These are phyloP conservation scores for Coemansia sp. DNA, from an alignment of 371 early-diverging fungal species.

Conservation along the genomic window DNA sequence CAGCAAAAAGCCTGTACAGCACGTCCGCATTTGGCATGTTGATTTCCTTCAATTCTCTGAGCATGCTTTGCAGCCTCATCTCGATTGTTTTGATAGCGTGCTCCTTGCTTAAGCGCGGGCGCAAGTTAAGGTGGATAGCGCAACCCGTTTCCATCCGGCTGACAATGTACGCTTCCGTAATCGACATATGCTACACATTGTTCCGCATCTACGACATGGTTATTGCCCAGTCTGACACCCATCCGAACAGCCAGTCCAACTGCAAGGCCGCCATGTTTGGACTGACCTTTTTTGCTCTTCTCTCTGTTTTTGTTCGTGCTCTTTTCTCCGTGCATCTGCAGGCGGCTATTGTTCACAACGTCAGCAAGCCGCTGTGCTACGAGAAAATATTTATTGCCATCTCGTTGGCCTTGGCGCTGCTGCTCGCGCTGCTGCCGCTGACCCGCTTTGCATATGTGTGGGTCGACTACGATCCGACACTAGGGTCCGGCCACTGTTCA, in stretches of 20 bases:
- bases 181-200: conserved; percentile 14
- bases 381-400: conserved; percentile 11
- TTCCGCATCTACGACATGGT: conserved; percentile 26
- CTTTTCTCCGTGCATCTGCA: conserved; percentile 26
- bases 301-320: conserved; percentile 23
- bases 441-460: conserved; percentile 25
- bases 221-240: conserved; percentile 20
- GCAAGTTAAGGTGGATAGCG: conserved; percentile 6
- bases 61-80: conserved; percentile 17
- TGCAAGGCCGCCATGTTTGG: conserved; percentile 38
- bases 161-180: conserved; percentile 18
- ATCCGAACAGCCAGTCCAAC: conserved; percentile 25
- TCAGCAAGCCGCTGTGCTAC: conserved; percentile 16
- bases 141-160: conserved; percentile 24
- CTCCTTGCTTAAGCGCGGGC: conserved; percentile 7
- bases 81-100: conserved; percentile 10
- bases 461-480: conserved; percentile 26
- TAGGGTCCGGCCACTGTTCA: conserved; percentile 33
- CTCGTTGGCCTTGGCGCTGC: conserved; percentile 13
- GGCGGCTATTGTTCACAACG: conserved; percentile 12
- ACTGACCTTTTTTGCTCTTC: conserved; percentile 20
- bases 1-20: conserved; percentile 6
- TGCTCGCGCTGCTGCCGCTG: conserved; percentile 23
- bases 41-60: conserved; percentile 14
- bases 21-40: conserved; percentile 5